These are phyloP conservation scores for Climacium dendroides DNA, from an alignment of 225 moss, liverwort and hornwort species.

Conservation along the genomic window DNA sequence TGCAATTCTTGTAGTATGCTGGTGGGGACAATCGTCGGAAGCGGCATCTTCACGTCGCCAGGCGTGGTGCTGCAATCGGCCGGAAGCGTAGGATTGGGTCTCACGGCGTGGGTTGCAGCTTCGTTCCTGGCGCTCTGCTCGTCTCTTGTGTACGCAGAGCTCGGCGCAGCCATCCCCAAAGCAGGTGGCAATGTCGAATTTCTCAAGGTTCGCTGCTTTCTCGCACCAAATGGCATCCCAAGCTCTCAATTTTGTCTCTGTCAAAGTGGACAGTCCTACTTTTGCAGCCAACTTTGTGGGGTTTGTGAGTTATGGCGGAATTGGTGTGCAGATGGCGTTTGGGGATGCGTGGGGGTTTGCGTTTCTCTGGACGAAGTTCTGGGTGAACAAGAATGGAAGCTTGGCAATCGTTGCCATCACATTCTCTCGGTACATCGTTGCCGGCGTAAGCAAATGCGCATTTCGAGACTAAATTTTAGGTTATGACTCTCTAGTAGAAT, in stretches of 20 bases:
- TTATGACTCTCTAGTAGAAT: neutral
- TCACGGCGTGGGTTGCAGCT: slow-evolving; percentile 51
- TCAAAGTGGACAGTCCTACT: neutral
- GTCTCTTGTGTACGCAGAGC: slow-evolving; percentile 56
- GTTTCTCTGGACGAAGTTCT: slow-evolving; percentile 69
- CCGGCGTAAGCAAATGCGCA: slow-evolving; percentile 28
- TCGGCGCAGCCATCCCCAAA: slow-evolving; percentile 63
- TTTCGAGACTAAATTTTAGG: neutral
- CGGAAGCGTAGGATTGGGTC: slow-evolving; percentile 65
- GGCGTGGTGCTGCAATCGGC: slow-evolving; percentile 57
- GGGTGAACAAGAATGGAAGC: slow-evolving; percentile 53
- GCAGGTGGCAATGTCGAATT: slow-evolving; percentile 63
- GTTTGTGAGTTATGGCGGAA: neutral
- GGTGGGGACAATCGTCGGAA: slow-evolving; percentile 57
- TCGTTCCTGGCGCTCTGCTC: slow-evolving; percentile 48
- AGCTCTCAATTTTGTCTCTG: neutral
- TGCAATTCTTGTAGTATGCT: slow-evolving; percentile 29
- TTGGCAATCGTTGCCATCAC: slow-evolving; percentile 41
- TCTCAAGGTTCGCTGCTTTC: slow-evolving; percentile 14
- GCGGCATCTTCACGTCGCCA: slow-evolving; percentile 74
- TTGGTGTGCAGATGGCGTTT: slow-evolving; percentile 48
- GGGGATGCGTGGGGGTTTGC: slow-evolving; percentile 62
- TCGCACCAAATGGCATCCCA: neutral
- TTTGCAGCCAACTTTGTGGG: neutral
- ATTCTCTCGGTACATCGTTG: slow-evolving; percentile 55